A percentile compares a stretch with the other conserved stretches of the same genome.
These are phyloP conservation scores for Suhomyces terraborum DNA, from an alignment of 1,139 yeast species.

Conservation along the genomic window DNA sequence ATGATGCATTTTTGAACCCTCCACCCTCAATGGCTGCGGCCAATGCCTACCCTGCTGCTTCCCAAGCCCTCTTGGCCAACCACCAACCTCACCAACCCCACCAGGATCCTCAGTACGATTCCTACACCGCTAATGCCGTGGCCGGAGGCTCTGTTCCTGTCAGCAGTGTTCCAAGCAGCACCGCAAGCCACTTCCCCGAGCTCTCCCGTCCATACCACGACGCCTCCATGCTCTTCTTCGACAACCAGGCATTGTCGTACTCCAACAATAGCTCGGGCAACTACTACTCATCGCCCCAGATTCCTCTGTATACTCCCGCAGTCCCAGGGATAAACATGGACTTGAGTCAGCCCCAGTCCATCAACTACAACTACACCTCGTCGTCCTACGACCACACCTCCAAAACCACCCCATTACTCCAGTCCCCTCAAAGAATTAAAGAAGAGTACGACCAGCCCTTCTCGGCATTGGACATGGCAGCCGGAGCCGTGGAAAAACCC, in stretches of 20 bases:
- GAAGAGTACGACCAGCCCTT: constrained; percentile 7
- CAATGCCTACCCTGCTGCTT: constrained; percentile 2
- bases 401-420: constrained; percentile 8
- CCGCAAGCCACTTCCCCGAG: constrained; percentile 5
- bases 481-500: constrained; percentile 9
- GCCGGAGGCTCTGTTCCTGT: background rate
- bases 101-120: constrained; percentile 5
- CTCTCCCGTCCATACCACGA: constrained; percentile 5
- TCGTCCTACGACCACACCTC: constrained; percentile 5
- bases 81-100: constrained; percentile 1
- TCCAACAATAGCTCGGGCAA: constrained; percentile 8
- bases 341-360: constrained; percentile 8
- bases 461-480: constrained; percentile 9
- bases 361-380: constrained; percentile 13
- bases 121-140: constrained; percentile 7
- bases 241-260: constrained; percentile 7
- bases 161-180: constrained; percentile 2
- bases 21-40: constrained; percentile 1
- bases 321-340: constrained; percentile 3
- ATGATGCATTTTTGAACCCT: constrained; percentile 10
- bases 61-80: constrained; percentile 18
- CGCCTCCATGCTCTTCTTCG: constrained; percentile 10
- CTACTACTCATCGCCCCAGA: constrained; percentile 9
- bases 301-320: constrained; percentile 5
- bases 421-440: constrained; percentile 11